These are phyloP conservation scores for Exidia glandulosa DNA, from an alignment of 768 basidiomycete genomes.

Conservation along the genomic window DNA sequence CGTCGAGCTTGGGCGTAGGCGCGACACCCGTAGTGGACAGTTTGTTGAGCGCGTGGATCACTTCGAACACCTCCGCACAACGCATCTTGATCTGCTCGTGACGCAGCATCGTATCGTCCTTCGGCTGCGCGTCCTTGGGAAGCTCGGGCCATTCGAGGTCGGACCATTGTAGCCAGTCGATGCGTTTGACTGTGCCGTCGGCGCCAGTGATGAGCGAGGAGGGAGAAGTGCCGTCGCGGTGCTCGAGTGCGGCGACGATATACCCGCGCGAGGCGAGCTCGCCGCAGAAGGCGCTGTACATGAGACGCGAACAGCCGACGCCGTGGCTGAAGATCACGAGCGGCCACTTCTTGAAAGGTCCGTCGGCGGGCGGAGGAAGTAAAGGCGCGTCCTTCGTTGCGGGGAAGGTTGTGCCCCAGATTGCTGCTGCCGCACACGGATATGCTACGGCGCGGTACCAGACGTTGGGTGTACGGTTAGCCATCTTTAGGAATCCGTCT, in stretches of 20 bases:
- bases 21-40: background rate
- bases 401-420: conserved; percentile 23
- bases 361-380: conserved; percentile 8
- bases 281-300: conserved; percentile 33
- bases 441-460: conserved; percentile 16
- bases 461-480: conserved; percentile 18
- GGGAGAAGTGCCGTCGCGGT: conserved; percentile 37
- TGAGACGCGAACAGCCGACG: conserved; percentile 28
- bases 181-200: conserved; percentile 14
- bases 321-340: conserved; percentile 39
- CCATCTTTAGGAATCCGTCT: conserved; percentile 21
- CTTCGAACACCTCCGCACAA: conserved; percentile 21
- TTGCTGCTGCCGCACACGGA: conserved; percentile 14
- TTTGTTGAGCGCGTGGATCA: conserved; percentile 8
- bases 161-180: conserved; percentile 23
- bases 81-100: conserved; percentile 17
- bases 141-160: conserved; percentile 21
- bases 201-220: conserved; percentile 14
- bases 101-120: conserved; percentile 20
- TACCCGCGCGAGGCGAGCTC: conserved; percentile 35
- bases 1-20: background rate
- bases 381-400: conserved; percentile 17
- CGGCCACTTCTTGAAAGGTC: too few species aligned
- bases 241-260: conserved; percentile 35
- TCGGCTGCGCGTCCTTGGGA: conserved; percentile 18